Conservation (phyloP, 805 yeast genomes). For the Clavispora asparagi region DNA sequence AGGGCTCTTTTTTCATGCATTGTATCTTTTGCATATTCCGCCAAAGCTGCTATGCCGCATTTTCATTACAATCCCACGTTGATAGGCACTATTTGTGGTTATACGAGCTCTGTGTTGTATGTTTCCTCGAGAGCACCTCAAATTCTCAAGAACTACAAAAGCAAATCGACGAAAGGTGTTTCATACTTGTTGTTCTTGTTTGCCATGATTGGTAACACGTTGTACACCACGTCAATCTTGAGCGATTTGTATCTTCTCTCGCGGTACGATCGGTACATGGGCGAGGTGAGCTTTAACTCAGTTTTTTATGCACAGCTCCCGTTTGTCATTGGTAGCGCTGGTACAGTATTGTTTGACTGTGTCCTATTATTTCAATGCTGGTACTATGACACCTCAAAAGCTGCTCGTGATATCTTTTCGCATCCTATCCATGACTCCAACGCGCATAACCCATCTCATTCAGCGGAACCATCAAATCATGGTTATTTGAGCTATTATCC, state of each 20-base stretch:
- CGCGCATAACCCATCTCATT: background rate
- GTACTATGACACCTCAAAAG: constrained; percentile 10
- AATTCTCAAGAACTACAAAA: constrained; percentile 24
- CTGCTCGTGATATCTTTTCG: background rate
- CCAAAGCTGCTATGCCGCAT: background rate
- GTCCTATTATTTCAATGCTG: constrained; percentile 31
- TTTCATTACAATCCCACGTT: constrained; percentile 5
- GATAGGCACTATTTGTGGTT: constrained; percentile 28
- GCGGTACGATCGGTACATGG: constrained; percentile 10
- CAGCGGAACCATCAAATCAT: background rate
- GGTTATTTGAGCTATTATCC: background rate
- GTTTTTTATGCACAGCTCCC: constrained; percentile 17
- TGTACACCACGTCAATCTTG: constrained; percentile 30
- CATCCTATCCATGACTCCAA: background rate
- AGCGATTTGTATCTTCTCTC: constrained; percentile 24
- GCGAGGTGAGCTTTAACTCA: constrained; percentile 7
- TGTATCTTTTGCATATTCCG: background rate
- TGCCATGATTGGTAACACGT: constrained; percentile 32
- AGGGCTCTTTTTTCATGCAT: background rate
- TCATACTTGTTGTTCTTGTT: constrained; percentile 30
- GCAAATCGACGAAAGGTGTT: constrained; percentile 30
- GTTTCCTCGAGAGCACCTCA: constrained; percentile 33
- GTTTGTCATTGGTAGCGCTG: constrained; percentile 17
- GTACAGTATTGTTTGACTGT: constrained; percentile 24
- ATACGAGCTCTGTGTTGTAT: constrained; percentile 30